These are phyloP conservation scores for Solanum hybrid DNA, from an alignment of 305 asterid genomes.

Conservation along the genomic window DNA sequence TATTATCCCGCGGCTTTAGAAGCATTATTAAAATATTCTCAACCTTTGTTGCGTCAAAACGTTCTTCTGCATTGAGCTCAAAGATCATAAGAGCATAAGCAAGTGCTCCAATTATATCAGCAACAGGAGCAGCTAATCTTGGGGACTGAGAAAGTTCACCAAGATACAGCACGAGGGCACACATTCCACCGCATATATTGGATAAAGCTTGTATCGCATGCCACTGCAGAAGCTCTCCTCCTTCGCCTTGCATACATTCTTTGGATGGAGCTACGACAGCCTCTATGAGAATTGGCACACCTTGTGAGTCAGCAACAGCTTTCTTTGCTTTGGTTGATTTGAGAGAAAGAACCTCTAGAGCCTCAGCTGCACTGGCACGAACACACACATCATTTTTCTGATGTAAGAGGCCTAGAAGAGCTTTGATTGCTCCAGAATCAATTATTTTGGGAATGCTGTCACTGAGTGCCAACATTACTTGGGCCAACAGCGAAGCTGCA, in stretches of 20 bases:
- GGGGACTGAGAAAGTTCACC: slow-evolving; percentile 82
- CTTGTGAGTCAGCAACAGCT: slow-evolving; percentile 51
- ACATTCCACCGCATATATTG: slow-evolving; percentile 67
- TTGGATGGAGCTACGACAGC: slow-evolving; percentile 79
- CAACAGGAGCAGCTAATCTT: slow-evolving; percentile 68
- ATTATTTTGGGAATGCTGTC: slow-evolving; percentile 60
- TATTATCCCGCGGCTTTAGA: slow-evolving; percentile 81
- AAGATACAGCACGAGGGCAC: slow-evolving; percentile 49
- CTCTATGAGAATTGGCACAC: slow-evolving; percentile 58
- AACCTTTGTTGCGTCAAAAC: slow-evolving; percentile 39
- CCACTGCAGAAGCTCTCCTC: slow-evolving; percentile 60
- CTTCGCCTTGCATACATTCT: slow-evolving; percentile 78
- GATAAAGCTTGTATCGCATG: slow-evolving; percentile 63
- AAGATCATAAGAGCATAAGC: slow-evolving; percentile 74
- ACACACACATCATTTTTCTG: slow-evolving; percentile 58
- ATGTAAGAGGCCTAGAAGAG: slow-evolving; percentile 51
- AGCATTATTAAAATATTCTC: slow-evolving; percentile 58
- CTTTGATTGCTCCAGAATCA: slow-evolving; percentile 59
- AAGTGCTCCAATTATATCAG: slow-evolving; percentile 85
- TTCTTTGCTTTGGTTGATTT: slow-evolving; percentile 58
- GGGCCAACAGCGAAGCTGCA: slow-evolving; percentile 85
- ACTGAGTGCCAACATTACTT: slow-evolving; percentile 41
- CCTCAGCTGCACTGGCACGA: slow-evolving; percentile 85
- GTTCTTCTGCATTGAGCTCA: slow-evolving; percentile 38
- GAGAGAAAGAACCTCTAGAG: slow-evolving; percentile 60